A percentile compares a stretch with the other conserved stretches of the same genome.
Conservation (phyloP, 2,329 filamentous ascomycete genomes). For the Neoascochyta sp. region DNA sequence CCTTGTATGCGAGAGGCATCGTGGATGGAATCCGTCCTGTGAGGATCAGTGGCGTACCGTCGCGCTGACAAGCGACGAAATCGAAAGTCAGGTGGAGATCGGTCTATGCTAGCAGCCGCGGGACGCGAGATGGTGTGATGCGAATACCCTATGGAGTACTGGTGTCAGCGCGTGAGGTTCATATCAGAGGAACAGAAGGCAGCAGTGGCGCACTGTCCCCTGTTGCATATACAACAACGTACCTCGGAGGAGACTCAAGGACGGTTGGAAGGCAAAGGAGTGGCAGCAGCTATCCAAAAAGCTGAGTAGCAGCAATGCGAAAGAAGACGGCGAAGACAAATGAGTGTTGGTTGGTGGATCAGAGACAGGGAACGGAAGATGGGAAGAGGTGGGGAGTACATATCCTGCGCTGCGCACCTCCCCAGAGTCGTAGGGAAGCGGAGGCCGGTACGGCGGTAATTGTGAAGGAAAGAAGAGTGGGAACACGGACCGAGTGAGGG, state of each 20-base stretch:
- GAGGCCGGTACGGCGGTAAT: too few relatives aligned
- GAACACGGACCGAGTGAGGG: too few relatives aligned
- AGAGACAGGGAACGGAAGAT: slow-evolving; percentile 10
- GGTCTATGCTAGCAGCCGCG: slow-evolving; percentile 10
- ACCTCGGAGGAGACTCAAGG: slow-evolving; percentile 33
- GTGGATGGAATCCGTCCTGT: slow-evolving; percentile 6
- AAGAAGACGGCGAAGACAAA: slow-evolving; percentile 39
- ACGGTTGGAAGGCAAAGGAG: slow-evolving; percentile 24
- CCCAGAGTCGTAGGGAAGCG: slow-evolving; percentile 8
- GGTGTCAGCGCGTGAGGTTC: not conserved
- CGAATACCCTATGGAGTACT: slow-evolving; percentile 27
- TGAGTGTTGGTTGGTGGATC: slow-evolving; percentile 36
- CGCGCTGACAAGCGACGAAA: too few relatives aligned
- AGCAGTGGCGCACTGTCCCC: too few relatives aligned
- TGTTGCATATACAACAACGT: slow-evolving; percentile 14
- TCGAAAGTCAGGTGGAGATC: slow-evolving; percentile 1
- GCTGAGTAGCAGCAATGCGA: slow-evolving; percentile 36
- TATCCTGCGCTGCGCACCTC: slow-evolving; percentile 25
- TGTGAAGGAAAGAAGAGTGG: too few relatives aligned
- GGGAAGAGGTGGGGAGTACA: slow-evolving; percentile 15
- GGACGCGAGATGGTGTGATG: slow-evolving; percentile 38
- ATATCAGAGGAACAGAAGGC: too few relatives aligned
- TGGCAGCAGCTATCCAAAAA: slow-evolving; percentile 40
- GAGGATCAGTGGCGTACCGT: too few relatives aligned
- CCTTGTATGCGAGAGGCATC: slow-evolving; percentile 40